Evolutionary conservation across 208 protist species (phyloP), one percentile per base, ranked within the genome.

Genomic region (Acanthamoeba sp.): DNA sequence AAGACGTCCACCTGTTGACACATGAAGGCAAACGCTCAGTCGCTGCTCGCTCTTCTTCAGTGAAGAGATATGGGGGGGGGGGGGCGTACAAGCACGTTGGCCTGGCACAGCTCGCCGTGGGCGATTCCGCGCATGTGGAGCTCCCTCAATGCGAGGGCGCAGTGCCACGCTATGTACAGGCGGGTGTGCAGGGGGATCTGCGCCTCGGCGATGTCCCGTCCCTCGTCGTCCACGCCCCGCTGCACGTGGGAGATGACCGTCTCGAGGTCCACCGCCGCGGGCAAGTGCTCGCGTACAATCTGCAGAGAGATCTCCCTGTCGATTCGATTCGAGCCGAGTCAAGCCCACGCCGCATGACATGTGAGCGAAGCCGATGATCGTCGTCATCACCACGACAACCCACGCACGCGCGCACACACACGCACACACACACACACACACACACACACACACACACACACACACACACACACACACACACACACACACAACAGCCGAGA

Each of bases 141-240:
- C n/a, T 64, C 85, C 22, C 85, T n/a, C 38, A 91, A 24, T 42
- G 36, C 85, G 18, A 76, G 52, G 55, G 85, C 85, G 59, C 48
- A 66, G 36, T 91, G 32, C 52, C 85, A 91, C 18, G 85, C 85
- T 2, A 91, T 91, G 85, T 76, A 91, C 12, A 91, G 55, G 4
- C 85, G 85, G 16, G 85, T 91, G 55, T 76, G 59, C 1, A 91
- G 85, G 2, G 85, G 85, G 2, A 91, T 82, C 36, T 48, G 71
- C 36, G 36, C 18, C 29, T 40, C 71, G 38, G 38, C 22, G 10
- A 38, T 34, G 71, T 48, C 40, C 71, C 38, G 40, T 45, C 29
- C 27, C 71, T 82, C 62, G 62, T 71, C 62, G 40, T 48, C 38
- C 1, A 34, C 24, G 29, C 38, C 24, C 3, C 40, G 71, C 40